phyloP scores from a whole-genome alignment of 2,329 filamentous ascomycete genomes.

The Camillea tinctor region DNA sequence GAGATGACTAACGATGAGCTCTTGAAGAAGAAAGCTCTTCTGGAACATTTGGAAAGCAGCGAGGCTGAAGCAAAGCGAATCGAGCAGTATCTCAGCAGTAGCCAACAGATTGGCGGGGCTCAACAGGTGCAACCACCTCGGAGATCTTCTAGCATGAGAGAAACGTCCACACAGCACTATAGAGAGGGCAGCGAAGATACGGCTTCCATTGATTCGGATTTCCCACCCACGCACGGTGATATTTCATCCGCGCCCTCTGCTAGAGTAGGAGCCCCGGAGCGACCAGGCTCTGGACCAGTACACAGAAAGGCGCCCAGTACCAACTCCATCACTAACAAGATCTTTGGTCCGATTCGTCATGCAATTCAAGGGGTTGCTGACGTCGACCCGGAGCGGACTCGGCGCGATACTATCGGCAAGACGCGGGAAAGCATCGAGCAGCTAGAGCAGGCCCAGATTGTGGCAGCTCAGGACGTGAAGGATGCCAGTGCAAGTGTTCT shows the following conservation, averaged over 20 bases:
- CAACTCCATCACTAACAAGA: slow-evolving; percentile 89
- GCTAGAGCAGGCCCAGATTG: slow-evolving; percentile 86
- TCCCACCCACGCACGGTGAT: slow-evolving; percentile 84
- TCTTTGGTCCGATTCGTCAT: slow-evolving; percentile 93
- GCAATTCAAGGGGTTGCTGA: slow-evolving; percentile 96
- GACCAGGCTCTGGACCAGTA: slow-evolving; percentile 44
- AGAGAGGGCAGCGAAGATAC: slow-evolving; percentile 71
- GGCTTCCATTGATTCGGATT: slow-evolving; percentile 92
- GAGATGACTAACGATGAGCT: slow-evolving; percentile 96
- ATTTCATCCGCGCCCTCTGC: slow-evolving; percentile 67
- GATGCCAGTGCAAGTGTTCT: slow-evolving; percentile 88
- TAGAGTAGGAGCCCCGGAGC: slow-evolving; percentile 66
- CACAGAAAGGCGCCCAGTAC: slow-evolving; percentile 82
- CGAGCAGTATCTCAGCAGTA: slow-evolving; percentile 83
- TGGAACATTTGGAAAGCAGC: slow-evolving; percentile 89
- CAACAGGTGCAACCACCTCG: slow-evolving; percentile 53
- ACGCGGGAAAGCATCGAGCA: slow-evolving; percentile 83
- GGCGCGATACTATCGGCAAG: slow-evolving; percentile 92
- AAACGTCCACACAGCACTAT: slow-evolving; percentile 47
- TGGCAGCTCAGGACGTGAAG: slow-evolving; percentile 86
- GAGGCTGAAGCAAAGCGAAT: slow-evolving; percentile 91
- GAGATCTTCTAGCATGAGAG: slow-evolving; percentile 62
- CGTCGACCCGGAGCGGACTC: slow-evolving; percentile 88
- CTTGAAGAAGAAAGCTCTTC: slow-evolving; percentile 75
- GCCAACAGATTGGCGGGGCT: slow-evolving; percentile 52